A percentile compares a stretch with the other conserved stretches of the same genome.
Evolutionary conservation across 2,329 filamentous ascomycete species (phyloP).

Genomic region (Arthrobotrys musiformis): DNA sequence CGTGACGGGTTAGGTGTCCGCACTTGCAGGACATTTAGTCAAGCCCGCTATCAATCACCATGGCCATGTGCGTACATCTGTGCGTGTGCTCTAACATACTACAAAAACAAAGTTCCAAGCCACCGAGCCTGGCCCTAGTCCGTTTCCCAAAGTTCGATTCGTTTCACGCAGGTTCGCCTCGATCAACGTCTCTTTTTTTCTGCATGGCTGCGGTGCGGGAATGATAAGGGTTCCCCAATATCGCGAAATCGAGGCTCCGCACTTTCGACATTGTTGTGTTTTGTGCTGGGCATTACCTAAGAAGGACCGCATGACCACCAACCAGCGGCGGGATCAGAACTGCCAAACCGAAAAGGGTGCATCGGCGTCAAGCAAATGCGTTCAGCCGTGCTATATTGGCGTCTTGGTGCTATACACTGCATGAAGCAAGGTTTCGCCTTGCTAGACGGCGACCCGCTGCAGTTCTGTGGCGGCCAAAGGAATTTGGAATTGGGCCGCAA

Average conservation of each 20-base stretch:
- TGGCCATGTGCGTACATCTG: not conserved
- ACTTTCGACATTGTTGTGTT: constrained; percentile 3
- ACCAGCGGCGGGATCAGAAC: constrained; percentile 4
- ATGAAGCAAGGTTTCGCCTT: not conserved
- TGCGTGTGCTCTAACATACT: not conserved
- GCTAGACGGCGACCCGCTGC: constrained; percentile 6
- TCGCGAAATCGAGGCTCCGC: constrained; percentile 21
- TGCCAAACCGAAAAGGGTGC: not conserved
- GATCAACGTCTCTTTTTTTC: no score
- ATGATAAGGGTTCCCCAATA: not conserved
- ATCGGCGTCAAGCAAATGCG: constrained; percentile 7
- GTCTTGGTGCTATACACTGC: constrained; percentile 10
- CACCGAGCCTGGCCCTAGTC: not conserved
- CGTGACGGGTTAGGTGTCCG: not conserved
- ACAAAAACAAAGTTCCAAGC: not conserved
- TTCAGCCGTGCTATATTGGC: constrained; percentile 7
- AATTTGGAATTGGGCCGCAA: not conserved
- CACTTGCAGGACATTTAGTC: not conserved
- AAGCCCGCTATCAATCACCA: not conserved
- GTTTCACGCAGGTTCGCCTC: constrained; percentile 15
- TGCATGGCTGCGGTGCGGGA: not conserved
- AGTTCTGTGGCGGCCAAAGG: not conserved
- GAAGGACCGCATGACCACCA: constrained; percentile 17
- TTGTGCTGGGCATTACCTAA: constrained; percentile 25
- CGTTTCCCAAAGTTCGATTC: not conserved